Percentiles rank a stretch among this genome's conserved stretches.
Evolutionary conservation across 2,329 filamentous ascomycete species (phyloP).

Genomic region (Nigrospora oryzae): DNA sequence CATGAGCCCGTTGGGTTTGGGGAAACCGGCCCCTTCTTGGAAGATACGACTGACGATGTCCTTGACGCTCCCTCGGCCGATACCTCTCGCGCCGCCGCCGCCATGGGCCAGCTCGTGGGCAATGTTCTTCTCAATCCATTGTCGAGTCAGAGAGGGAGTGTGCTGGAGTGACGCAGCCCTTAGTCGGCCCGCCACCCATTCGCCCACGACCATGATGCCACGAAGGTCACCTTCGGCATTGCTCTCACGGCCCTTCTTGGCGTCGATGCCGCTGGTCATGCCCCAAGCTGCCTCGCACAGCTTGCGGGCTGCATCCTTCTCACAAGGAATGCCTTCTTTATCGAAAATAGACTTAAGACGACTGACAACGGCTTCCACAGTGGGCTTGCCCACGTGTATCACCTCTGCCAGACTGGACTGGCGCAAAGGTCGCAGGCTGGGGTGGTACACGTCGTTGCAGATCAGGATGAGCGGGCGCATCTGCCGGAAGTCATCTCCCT

Average conservation of each 20-base stretch:
- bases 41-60: constrained; percentile 76
- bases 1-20: constrained; percentile 41
- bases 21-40: constrained; percentile 70
- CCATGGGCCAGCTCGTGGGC: constrained; percentile 60
- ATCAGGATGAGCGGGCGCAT: constrained; percentile 86
- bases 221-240: constrained; percentile 67
- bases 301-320: constrained; percentile 80
- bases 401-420: constrained; percentile 81
- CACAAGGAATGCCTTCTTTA: constrained; percentile 80
- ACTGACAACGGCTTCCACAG: constrained; percentile 74
- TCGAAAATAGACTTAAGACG: constrained; percentile 79
- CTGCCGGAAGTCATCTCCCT: constrained; percentile 78
- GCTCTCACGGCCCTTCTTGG: constrained; percentile 57
- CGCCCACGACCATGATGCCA: constrained; percentile 76
- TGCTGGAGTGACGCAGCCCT: constrained; percentile 35
- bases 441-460: constrained; percentile 95
- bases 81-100: constrained; percentile 60
- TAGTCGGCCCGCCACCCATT: constrained; percentile 74
- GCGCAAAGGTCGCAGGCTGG: constrained; percentile 77
- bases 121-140: constrained; percentile 70
- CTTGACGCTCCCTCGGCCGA: constrained; percentile 63
- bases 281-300: constrained; percentile 80
- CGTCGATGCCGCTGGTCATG: constrained; percentile 63
- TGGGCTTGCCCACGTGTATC: constrained; percentile 83
- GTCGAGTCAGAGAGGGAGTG: constrained; percentile 51